Conservation (phyloP, 345 rosid species). For the Citrus trifoliata region DNA sequence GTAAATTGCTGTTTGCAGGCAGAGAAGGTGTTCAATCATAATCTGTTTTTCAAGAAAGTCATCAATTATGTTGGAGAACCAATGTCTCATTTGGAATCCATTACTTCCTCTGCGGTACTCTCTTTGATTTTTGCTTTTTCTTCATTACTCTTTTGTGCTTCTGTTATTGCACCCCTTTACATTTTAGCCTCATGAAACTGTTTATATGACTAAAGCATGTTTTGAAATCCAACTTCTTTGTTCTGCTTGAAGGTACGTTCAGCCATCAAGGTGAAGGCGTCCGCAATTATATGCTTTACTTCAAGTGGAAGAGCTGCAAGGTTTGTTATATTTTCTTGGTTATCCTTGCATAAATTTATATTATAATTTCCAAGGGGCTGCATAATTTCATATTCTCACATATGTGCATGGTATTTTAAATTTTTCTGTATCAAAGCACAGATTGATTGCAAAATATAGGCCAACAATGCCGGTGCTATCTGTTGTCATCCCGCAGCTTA, state of each 20-base stretch:
- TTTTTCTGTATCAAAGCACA: constrained; percentile 28
- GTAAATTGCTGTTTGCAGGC: constrained; percentile 50
- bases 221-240: background rate
- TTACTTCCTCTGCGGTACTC: constrained; percentile 95
- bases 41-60: constrained; percentile 83
- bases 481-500: constrained; percentile 74
- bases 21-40: constrained; percentile 95
- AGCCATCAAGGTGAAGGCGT: constrained; percentile 80
- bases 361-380: constrained; percentile 1
- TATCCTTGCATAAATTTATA: background rate
- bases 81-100: constrained; percentile 92
- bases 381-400: background rate
- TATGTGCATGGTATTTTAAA: background rate
- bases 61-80: constrained; percentile 95
- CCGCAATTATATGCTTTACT: constrained; percentile 74
- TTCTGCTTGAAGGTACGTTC: constrained; percentile 53
- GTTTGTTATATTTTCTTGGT: constrained; percentile 16
- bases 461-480: constrained; percentile 81
- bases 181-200: background rate
- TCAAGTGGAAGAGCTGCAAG: constrained; percentile 85
- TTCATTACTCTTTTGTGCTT: background rate
- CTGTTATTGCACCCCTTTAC: background rate
- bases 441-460: constrained; percentile 76
- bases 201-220: background rate
- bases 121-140: background rate